phyloP scores from a whole-genome alignment of 345 rosid genomes.

The Rhizophora apiculata region DNA sequence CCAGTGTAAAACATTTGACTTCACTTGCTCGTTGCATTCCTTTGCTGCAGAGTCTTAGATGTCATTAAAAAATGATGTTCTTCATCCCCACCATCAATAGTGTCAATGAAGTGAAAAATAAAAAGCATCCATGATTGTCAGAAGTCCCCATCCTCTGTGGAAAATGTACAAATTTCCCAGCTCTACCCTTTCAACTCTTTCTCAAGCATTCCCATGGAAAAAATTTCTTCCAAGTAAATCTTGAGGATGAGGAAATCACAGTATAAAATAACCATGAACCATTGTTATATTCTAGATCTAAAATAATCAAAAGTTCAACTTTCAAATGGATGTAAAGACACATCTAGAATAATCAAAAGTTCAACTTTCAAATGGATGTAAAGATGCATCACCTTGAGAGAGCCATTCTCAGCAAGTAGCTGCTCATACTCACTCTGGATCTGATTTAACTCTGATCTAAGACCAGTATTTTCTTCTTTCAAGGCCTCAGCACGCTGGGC shows the following conservation, averaged over 20 bases:
- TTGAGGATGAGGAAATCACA: not conserved
- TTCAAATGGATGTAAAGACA: not conserved
- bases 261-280: not conserved
- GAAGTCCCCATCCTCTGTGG: not conserved
- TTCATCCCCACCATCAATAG: not conserved
- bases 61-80: not conserved
- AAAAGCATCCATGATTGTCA: not conserved
- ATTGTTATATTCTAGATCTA: no score
- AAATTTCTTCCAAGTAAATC: not conserved
- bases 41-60: no score
- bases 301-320: not conserved
- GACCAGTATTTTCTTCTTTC: conserved; percentile 79
- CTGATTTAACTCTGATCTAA: conserved; percentile 74
- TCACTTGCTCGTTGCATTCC: no score
- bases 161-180: not conserved
- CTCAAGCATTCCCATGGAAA: no score
- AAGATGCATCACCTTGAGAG: conserved; percentile 60
- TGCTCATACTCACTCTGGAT: conserved; percentile 75
- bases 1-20: no score
- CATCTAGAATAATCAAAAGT: not conserved
- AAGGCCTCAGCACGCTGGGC: conserved; percentile 79
- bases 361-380: conserved; percentile 2
- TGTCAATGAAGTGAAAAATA: not conserved
- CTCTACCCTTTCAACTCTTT: not conserved
- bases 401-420: conserved; percentile 67